Base-by-base conservation (phyloP, 73 alveolate species). In the Tetrahymena elliotti region DNA sequence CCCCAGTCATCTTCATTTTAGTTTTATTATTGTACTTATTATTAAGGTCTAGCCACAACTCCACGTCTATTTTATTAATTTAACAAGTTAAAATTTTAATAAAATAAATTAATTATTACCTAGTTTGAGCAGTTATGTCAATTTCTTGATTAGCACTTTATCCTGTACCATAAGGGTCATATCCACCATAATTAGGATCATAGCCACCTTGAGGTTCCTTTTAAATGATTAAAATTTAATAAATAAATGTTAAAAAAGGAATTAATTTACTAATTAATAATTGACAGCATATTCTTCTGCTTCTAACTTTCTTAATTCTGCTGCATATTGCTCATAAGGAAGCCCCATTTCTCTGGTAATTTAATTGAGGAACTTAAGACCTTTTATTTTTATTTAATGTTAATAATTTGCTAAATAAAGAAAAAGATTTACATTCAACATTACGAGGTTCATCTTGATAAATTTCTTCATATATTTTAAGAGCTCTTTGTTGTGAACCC, bases 401-500 rank as follows among this genome's bases (percentile, higher is more conserved):
- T 3, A 54, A 54, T 22, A 13, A 13, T 22, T 10, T 40, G 3
- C 33, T 54, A 6, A 6, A 3, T 54, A n/a, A 54, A 54, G 20
- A 54, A 54, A 54, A 31, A 35, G 27, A 53, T 33, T 97, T 96
- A 97, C 99, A 98, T 53, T 98, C 99, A 93, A 97, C 98, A 94
- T 98, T 98, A 41, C 98, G 98, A 36, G 99, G 99, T 93, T 96
- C 96, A 83, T 98, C 98, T 20, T 93, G 93, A 95, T 97, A 98
- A 84, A 98, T 98, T 83, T 98, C 99, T 88, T 97, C 98, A 54
- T 96, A 96, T 35, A 83, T 83, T 54, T 94, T 95, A 53, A 94
- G 82, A 83, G 97, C 97, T 35, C 53, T 94, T 38, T 96, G 31
- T 4, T 83, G 82, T 41, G 94, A 92, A 38, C 97, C 97, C 99